Evolutionary conservation across 2,329 filamentous ascomycete genomes (phyloP), one percentile per base, ranked within the genome.

Genomic region (Fusarium avenaceum): DNA sequence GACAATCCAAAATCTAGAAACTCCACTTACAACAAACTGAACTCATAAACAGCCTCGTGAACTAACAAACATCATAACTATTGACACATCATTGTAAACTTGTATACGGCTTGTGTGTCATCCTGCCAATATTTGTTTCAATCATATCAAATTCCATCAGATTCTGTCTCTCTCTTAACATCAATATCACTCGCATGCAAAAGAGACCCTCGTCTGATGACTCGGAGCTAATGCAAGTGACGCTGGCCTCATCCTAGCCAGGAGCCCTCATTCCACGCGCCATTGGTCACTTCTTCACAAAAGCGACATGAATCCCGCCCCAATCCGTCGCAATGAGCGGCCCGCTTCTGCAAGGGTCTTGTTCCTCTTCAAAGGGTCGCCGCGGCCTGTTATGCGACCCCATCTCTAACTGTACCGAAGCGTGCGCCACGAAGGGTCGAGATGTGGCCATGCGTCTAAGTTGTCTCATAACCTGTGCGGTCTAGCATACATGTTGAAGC

Each of bases 141-240:
- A 26, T 35, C 28, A 51, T n/a, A 35, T 42, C n/a, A 14, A 53
- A 17, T 24, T 44, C 24, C 8, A 19, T 42, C 26, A 26, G 20
- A 17, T 52, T 52, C 22, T 20, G n/a, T 20, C 24, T 24, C 22
- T 26, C 22, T 20, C 44, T 63, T 19, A 40, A 49, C 45, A 38
- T 28, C 39, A 48, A 53, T 45, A 51, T 57, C 66, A 51, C 60
- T 63, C 44, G 20, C 51, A 45, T 38, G 43, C 43, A 40, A 53
- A 30, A 22, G 39, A 38, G 47, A 67, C 53, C 67, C 66, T 60
- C 63, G 57, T 60, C 66, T 63, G 54, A 69, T 64, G 62, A 66
- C 66, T 67, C n/a, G 53, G 66, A 63, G 47, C 71, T 73, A 68
- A 73, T 73, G 71, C 71, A 63, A 70, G 71, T 73, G 71, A 73